phyloP scores from a whole-genome alignment of 805 yeast genomes.

The Metschnikowia matae region DNA sequence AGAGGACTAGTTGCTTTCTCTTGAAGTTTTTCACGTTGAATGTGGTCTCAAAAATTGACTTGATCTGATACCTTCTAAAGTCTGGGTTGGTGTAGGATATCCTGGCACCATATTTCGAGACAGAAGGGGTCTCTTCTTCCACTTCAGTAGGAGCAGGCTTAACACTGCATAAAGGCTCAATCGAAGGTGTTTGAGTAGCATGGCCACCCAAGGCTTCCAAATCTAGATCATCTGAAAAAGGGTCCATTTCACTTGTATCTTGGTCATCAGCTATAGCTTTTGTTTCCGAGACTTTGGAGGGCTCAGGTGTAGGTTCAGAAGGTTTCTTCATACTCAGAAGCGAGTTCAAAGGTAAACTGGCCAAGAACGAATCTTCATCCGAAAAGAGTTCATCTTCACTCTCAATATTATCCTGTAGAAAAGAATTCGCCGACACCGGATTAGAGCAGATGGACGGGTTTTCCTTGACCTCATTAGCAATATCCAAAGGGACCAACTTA shows the following conservation, averaged over 20 bases:
- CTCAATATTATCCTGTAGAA: neutral
- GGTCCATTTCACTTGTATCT: conserved; percentile 14
- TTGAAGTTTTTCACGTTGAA: conserved; percentile 27
- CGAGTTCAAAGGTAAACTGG: conserved; percentile 10
- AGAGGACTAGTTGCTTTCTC: conserved; percentile 50
- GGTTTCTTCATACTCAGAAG: conserved; percentile 3
- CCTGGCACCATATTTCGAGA: conserved; percentile 22
- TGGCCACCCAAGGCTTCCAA: conserved; percentile 11
- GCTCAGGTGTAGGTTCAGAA: neutral
- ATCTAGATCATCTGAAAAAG: conserved; percentile 19
- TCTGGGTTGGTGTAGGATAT: conserved; percentile 44
- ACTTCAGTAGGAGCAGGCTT: neutral
- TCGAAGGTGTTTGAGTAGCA: conserved; percentile 15
- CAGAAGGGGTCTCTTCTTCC: neutral
- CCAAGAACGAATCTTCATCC: conserved; percentile 26
- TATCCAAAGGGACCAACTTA: neutral
- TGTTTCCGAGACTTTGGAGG: neutral
- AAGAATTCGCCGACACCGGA: neutral
- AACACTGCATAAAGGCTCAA: neutral
- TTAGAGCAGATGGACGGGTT: neutral
- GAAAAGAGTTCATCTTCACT: conserved; percentile 15
- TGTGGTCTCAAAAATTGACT: conserved; percentile 24
- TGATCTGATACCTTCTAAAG: conserved; percentile 48
- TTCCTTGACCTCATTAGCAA: neutral
- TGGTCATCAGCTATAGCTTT: neutral